Percentiles rank a stretch among this genome's conserved stretches.
Evolutionary conservation across 306 rosid genomes (phyloP).

Genomic region (Myrica gale): DNA sequence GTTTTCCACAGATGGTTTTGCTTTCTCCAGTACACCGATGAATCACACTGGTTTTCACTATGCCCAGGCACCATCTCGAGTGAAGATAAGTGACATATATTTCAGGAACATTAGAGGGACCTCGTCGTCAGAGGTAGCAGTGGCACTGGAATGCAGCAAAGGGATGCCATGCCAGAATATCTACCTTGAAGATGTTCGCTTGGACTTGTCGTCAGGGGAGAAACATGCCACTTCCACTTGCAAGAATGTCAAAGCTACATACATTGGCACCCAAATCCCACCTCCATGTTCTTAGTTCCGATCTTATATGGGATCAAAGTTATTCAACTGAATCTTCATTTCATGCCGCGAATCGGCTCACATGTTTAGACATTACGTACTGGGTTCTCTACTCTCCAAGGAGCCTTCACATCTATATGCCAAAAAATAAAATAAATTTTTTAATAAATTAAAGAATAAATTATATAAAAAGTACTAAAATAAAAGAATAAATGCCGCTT

Average conservation of each 20-base stretch:
- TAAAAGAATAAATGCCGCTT: too few species aligned
- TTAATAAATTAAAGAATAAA: too few species aligned
- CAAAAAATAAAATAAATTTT: too few species aligned
- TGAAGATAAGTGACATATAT: conserved; percentile 50
- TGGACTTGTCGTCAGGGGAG: conserved; percentile 35
- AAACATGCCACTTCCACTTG: conserved; percentile 42
- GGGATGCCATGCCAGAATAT: conserved; percentile 51
- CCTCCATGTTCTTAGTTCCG: conserved; percentile 42
- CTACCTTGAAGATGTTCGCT: conserved; percentile 51
- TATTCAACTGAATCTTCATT: not conserved
- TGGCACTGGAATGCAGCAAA: conserved; percentile 42
- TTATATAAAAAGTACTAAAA: too few species aligned
- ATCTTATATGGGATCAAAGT: too few species aligned
- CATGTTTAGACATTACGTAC: too few species aligned
- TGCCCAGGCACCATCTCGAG: conserved; percentile 40
- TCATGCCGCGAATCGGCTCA: not conserved
- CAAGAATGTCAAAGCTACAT: conserved; percentile 49
- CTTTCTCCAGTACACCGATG: not conserved
- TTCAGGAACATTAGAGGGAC: conserved; percentile 55
- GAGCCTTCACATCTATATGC: too few species aligned
- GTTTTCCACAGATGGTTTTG: not conserved
- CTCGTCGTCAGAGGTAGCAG: conserved; percentile 47
- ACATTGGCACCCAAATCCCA: conserved; percentile 56
- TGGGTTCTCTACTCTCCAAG: too few species aligned
- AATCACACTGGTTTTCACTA: not conserved